Evolutionary conservation across 2,329 filamentous ascomycete genomes (phyloP), one percentile per base, ranked within the genome.

Genomic region (Aspergillus sp.): DNA sequence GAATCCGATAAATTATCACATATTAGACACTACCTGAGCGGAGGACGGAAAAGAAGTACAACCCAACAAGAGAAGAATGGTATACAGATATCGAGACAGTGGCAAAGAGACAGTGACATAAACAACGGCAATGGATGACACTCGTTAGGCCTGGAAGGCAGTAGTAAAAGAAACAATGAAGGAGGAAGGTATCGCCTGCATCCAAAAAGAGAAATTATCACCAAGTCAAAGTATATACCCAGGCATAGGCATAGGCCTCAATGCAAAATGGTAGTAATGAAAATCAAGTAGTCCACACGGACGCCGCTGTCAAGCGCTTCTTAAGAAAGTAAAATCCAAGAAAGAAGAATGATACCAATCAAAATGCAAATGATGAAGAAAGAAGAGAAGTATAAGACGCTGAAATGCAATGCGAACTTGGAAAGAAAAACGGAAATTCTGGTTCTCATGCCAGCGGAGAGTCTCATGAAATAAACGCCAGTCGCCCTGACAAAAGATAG

Each of bases 401-500:
- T 61, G 42, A 35, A 53, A 63, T 62, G 58, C 61, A 60, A 60
- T 54, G 46, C 46, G 45, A 49, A 50, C 52, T 51, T 30, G 25
- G 48, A 49, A 55, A 53, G 51, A 53, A 53, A 53, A 47, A 23
- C 19, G 44, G 44, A 54, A 53, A 52, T 53, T 44, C 42, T 35
- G 45, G 44, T 47, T 50, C 50, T 53, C 52, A 49, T 48, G 53
- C 44, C 49, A 41, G 49, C 48, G 42, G 50, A 52, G 46, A 48
- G 48, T 45, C 47, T 58, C 55, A 54, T 17, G 23, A n/a, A 41
- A 54, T 17, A 35, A n/a, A 41, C 22, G 43, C 45, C 47, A 46
- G 48, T 45, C 47, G 17, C 33, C 33, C 33, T 5, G 17, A 37
- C 1, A 37, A 17, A 37, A n/a, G 5, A 15, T 37, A 37, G 33